Conservation (phyloP, 148 eudicot species). For the Mesembryanthemum crystallinum region DNA sequence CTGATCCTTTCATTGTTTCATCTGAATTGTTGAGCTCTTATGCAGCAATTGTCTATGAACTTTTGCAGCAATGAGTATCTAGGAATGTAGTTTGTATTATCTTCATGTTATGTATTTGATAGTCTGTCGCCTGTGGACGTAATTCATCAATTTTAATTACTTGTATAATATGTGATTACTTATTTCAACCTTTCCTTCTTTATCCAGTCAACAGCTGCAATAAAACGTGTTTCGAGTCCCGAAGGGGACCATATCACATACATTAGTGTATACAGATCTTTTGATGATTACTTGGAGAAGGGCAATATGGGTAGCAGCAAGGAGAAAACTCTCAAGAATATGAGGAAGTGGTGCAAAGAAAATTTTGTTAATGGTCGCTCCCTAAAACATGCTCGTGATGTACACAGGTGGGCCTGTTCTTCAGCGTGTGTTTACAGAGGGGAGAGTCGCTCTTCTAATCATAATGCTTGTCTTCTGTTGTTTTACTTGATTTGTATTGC, state of each 20-base stretch:
- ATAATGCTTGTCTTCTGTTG: neutral
- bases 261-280: constrained; percentile 66
- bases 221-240: constrained; percentile 65
- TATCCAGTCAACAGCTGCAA: constrained; percentile 61
- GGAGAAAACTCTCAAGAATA: constrained; percentile 63
- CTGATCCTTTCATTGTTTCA: too few relatives aligned
- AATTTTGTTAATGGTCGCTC: constrained; percentile 85
- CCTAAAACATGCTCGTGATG: constrained; percentile 79
- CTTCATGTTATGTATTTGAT: neutral
- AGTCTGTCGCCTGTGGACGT: neutral
- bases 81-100: neutral
- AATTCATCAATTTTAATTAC: neutral
- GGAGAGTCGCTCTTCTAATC: neutral
- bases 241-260: constrained; percentile 91
- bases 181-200: constrained; percentile 3
- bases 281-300: constrained; percentile 67
- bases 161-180: neutral
- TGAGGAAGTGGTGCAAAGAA: constrained; percentile 87
- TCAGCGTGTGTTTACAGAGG: too few relatives aligned
- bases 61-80: neutral
- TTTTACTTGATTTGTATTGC: neutral
- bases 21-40: too few relatives aligned
- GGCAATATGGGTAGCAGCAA: constrained; percentile 38
- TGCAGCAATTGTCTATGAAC: too few relatives aligned
- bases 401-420: constrained; percentile 64